Evolutionary conservation across 2,329 filamentous ascomycete species (phyloP).

Genomic region (Didymella glomerata): DNA sequence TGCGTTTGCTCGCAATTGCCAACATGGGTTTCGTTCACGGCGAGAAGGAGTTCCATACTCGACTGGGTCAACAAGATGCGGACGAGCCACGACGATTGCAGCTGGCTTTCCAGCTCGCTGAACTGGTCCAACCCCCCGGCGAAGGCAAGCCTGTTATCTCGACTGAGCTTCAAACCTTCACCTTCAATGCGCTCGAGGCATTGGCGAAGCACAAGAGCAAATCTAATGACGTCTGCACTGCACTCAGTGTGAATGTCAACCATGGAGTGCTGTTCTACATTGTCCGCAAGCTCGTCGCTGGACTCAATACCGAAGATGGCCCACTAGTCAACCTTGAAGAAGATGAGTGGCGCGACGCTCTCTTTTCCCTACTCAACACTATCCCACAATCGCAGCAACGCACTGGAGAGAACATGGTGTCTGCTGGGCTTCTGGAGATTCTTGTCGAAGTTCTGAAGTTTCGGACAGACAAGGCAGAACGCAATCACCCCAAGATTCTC

Average conservation of each 20-base stretch:
- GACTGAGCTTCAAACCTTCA: constrained; percentile 80
- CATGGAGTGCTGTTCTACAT: constrained; percentile 95
- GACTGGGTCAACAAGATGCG: constrained; percentile 83
- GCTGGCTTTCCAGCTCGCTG: constrained; percentile 88
- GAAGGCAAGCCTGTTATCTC: constrained; percentile 74
- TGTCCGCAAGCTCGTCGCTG: constrained; percentile 86
- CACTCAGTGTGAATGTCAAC: constrained; percentile 94
- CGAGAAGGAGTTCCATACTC: constrained; percentile 84
- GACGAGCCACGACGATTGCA: constrained; percentile 91
- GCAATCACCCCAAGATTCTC: constrained; percentile 83
- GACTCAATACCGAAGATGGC: constrained; percentile 66
- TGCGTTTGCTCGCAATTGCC: constrained; percentile 84
- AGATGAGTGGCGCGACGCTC: constrained; percentile 88
- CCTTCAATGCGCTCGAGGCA: constrained; percentile 83
- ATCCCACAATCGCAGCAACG: constrained; percentile 76
- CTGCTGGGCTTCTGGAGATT: constrained; percentile 87
- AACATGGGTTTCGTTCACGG: constrained; percentile 90
- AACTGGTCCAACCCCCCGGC: constrained; percentile 84
- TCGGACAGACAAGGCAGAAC: constrained; percentile 80
- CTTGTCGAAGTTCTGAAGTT: constrained; percentile 88
- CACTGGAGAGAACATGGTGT: constrained; percentile 83
- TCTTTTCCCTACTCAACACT: constrained; percentile 87
- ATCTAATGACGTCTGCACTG: constrained; percentile 81
- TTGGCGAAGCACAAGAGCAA: constrained; percentile 80
- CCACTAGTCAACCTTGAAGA: constrained; percentile 69